Percentiles rank a stretch among this genome's conserved stretches.
Conservation (phyloP, 345 rosid species). For the Chamaenerion angustifolium region DNA sequence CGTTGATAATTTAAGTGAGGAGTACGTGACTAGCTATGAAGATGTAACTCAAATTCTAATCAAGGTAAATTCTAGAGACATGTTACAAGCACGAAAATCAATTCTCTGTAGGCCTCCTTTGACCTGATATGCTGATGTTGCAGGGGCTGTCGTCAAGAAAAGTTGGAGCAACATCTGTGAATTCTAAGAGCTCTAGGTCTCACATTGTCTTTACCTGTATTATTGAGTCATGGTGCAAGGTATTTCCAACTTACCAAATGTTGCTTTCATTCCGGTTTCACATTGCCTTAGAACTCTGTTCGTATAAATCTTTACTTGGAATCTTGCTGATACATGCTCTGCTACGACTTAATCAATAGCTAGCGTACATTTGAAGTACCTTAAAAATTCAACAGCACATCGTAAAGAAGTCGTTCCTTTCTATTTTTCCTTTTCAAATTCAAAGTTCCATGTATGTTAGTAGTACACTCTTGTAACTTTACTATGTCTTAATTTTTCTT, state of each 20-base stretch:
- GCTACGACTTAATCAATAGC: too few species aligned
- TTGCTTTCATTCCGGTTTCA: too few species aligned
- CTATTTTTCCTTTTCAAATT: background rate
- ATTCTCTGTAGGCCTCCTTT: background rate
- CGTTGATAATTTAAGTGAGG: conserved; percentile 81
- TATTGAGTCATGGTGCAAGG: conserved; percentile 80
- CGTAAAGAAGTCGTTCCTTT: background rate
- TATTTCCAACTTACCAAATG: conserved; percentile 10
- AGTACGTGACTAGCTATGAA: conserved; percentile 71
- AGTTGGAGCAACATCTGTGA: conserved; percentile 89
- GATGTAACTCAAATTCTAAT: conserved; percentile 72
- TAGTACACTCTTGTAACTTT: too few species aligned
- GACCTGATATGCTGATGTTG: background rate
- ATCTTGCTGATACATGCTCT: too few species aligned
- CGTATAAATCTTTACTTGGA: too few species aligned
- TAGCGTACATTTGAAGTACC: background rate
- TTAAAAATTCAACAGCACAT: too few species aligned
- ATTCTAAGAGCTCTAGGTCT: conserved; percentile 94
- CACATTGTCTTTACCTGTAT: conserved; percentile 63
- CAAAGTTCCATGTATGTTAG: too few species aligned
- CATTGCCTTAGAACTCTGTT: too few species aligned
- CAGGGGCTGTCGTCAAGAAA: conserved; percentile 93
- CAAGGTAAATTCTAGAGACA: conserved; percentile 36
- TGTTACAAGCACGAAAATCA: background rate
- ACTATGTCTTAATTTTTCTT: background rate